Conservation (phyloP, 192 early-diverging fungal species). For the Backusella macrospora region DNA sequence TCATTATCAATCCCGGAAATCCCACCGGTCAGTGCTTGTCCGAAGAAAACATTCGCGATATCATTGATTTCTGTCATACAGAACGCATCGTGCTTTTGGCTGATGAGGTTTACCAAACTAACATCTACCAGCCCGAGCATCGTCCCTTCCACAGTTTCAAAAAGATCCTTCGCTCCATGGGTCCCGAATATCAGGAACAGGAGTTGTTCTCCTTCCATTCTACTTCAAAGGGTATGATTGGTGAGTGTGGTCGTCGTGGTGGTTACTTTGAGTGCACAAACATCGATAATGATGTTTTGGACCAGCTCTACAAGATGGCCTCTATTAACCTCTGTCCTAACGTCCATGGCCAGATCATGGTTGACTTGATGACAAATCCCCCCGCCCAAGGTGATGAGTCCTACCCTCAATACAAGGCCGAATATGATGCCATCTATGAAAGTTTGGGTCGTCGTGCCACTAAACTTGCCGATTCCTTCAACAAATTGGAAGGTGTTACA, state of each 20-base stretch:
- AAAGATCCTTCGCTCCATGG: slow-evolving; percentile 86
- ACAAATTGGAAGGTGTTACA: slow-evolving; percentile 77
- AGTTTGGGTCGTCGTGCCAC: slow-evolving; percentile 80
- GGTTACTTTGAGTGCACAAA: slow-evolving; percentile 96
- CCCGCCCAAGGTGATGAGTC: slow-evolving; percentile 81
- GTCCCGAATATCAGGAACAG: slow-evolving; percentile 63
- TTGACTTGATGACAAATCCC: slow-evolving; percentile 92
- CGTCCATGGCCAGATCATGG: slow-evolving; percentile 92
- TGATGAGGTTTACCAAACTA: slow-evolving; percentile 99
- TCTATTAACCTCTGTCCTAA: slow-evolving; percentile 94
- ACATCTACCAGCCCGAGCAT: slow-evolving; percentile 78
- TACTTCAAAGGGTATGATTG: slow-evolving; percentile 97
- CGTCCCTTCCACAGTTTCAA: slow-evolving; percentile 97
- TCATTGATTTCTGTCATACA: slow-evolving; percentile 84
- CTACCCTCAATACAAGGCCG: slow-evolving; percentile 71
- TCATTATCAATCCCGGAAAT: slow-evolving; percentile 99
- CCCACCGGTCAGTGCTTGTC: slow-evolving; percentile 92
- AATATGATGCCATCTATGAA: slow-evolving; percentile 74
- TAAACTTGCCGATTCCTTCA: slow-evolving; percentile 77
- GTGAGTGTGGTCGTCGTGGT: slow-evolving; percentile 97
- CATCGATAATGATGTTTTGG: slow-evolving; percentile 75
- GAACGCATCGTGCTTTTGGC: slow-evolving; percentile 88
- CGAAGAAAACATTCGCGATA: slow-evolving; percentile 84
- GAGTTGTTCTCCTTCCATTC: slow-evolving; percentile 97
- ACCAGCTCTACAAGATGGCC: slow-evolving; percentile 91